Base-by-base conservation (phyloP, 208 protist species). In the Leishmania aethiopica region DNA sequence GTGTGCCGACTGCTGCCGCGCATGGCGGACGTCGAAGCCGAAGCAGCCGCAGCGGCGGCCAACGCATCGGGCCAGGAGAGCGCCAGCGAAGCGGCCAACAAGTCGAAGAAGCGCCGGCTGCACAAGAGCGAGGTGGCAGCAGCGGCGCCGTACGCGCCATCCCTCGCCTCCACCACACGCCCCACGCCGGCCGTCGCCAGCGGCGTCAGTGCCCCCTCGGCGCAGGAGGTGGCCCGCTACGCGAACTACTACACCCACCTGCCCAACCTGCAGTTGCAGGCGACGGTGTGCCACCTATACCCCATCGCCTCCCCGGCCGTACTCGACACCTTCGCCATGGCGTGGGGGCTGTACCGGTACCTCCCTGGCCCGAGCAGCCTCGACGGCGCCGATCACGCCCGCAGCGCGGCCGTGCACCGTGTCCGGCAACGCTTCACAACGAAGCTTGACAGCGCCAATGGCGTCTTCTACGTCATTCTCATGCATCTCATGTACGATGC, bases 401-500 rank as follows among this genome's bases (percentile, higher is more conserved):
- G 93, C 71, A 64, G 83, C 51, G 85, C 85, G 70, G 83, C 86
- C 7, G 88, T 92, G n/a, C 80, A 82, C 73, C 92, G 93, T 2
- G 62, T 97, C n/a, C 83, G 85, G 15, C 88, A 79, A 77, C 93
- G 93, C 75, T 93, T 94, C 82, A 84, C 85, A 13, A 74, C 89
- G 5, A 92, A 91, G 81, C 87, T 96, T 37, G 89, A 83, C 75
- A 51, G 71, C 51, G 37, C 60, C 22, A 75, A 82, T 45, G 92
- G 84, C 28, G 80, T 81, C 64, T 97, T 91, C 81, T 86, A 95
- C 74, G 71, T 87, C 47, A 79, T 91, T 75, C 82, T 97, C 11
- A 92, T 93, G 91, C 92, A 95, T 55, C 81, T 96, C 25, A 3
- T 96, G 25, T 96, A 96, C 86, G 95, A 97, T 83, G 80, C 90